Evolutionary conservation across 345 rosid genomes (phyloP).

Genomic region (Iberis pinnata): DNA sequence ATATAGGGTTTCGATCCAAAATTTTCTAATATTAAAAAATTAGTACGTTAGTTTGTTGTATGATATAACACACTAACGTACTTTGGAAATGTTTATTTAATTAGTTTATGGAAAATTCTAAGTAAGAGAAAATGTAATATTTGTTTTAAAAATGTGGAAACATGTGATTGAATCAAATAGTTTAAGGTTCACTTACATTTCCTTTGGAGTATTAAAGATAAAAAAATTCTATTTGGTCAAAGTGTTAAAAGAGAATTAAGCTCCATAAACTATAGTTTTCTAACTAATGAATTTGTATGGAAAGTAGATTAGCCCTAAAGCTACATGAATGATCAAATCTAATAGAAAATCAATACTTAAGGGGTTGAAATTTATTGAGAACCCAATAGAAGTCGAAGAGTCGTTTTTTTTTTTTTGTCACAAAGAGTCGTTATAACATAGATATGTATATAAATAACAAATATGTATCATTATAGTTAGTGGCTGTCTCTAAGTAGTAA

Average conservation of each 20-base stretch:
- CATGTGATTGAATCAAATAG: constrained; percentile 22
- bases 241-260: constrained; percentile 2
- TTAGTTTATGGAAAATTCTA: too few species aligned
- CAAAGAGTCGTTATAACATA: constrained; percentile 7
- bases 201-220: background rate
- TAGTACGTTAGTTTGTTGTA: too few species aligned
- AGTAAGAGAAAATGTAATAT: too few species aligned
- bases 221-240: too few species aligned
- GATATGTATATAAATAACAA: background rate
- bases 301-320: constrained; percentile 20
- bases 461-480: constrained; percentile 18
- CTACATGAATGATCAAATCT: constrained; percentile 27
- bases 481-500: constrained; percentile 24
- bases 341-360: constrained; percentile 8
- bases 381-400: constrained; percentile 22
- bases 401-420: too few species aligned
- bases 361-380: background rate
- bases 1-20: too few species aligned
- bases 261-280: constrained; percentile 16
- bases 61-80: too few species aligned
- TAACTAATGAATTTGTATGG: background rate
- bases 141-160: too few species aligned
- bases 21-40: too few species aligned
- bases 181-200: background rate
- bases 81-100: too few species aligned